A percentile compares a stretch with the other conserved stretches of the same genome.
phyloP scores from a whole-genome alignment of 2,329 filamentous ascomycete species.

The Trichophyton schoenleinii region DNA sequence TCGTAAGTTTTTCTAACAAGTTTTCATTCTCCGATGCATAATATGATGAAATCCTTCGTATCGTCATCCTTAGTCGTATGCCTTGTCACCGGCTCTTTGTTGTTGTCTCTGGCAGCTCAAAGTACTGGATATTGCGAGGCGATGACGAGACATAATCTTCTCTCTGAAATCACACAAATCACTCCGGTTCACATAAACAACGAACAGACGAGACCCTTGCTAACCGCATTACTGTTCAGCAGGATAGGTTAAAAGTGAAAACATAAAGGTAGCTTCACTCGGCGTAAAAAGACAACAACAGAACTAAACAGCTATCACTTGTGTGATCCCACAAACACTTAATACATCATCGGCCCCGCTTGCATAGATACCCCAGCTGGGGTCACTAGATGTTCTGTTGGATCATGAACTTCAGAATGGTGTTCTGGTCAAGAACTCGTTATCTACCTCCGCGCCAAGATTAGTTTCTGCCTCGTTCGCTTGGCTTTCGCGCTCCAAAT shows the following conservation, averaged over 20 bases:
- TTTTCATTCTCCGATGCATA: neutral
- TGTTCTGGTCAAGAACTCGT: too few species aligned
- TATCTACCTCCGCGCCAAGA: neutral
- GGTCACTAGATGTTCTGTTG: too few species aligned
- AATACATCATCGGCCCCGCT: too few species aligned
- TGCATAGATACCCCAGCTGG: too few species aligned
- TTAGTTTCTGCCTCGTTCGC: neutral
- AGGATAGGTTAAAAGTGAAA: neutral
- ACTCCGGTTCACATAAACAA: neutral
- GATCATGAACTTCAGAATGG: too few species aligned
- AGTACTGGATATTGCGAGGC: conserved; percentile 1
- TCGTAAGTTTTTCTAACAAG: neutral
- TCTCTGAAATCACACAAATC: conserved; percentile 9
- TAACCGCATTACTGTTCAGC: neutral
- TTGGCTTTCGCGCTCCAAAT: neutral
- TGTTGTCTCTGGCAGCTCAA: neutral
- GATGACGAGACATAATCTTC: conserved; percentile 14
- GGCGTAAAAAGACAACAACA: too few species aligned
- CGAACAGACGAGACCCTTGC: neutral
- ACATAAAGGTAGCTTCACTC: too few species aligned
- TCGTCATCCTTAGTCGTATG: conserved; percentile 96
- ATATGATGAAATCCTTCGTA: conserved; percentile 73
- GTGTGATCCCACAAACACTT: too few species aligned
- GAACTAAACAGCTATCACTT: too few species aligned
- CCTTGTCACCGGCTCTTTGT: conserved; percentile 24